Evolutionary conservation across 257 asterid genomes (phyloP).

Genomic region (Echium plantagineum): DNA sequence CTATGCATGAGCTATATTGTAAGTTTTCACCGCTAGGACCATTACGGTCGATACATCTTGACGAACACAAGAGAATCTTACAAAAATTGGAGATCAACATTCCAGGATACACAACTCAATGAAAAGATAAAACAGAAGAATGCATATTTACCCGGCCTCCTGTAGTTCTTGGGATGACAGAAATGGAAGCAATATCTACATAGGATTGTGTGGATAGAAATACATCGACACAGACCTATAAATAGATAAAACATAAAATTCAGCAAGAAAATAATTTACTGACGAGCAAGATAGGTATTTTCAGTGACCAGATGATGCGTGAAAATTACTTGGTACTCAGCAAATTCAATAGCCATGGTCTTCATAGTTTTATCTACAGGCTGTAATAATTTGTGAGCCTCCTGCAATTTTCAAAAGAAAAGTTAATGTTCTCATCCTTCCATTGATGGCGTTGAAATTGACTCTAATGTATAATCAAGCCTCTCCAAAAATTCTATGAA

Average conservation of each 20-base stretch:
- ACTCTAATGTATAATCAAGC: too few species aligned
- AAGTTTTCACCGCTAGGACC: too few species aligned
- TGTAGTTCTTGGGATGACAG: slow-evolving; percentile 82
- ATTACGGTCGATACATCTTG: too few species aligned
- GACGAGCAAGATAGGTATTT: too few species aligned
- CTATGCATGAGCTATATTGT: too few species aligned
- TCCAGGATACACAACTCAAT: too few species aligned
- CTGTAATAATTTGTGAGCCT: slow-evolving; percentile 88
- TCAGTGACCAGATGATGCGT: too few species aligned
- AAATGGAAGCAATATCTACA: slow-evolving; percentile 88
- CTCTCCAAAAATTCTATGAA: too few species aligned
- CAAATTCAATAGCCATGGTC: slow-evolving; percentile 94
- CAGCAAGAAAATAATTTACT: not conserved
- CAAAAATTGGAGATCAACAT: too few species aligned
- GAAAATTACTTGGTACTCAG: slow-evolving; percentile 75
- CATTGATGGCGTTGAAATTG: too few species aligned
- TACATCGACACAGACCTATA: slow-evolving; percentile 95
- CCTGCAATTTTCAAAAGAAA: slow-evolving; percentile 37
- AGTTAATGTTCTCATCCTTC: too few species aligned
- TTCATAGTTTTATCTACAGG: slow-evolving; percentile 79
- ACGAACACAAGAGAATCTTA: too few species aligned
- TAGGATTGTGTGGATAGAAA: slow-evolving; percentile 86
- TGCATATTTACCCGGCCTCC: slow-evolving; percentile 79
- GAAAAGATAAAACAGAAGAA: not conserved
- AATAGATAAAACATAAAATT: slow-evolving; percentile 11